A percentile compares a stretch with the other conserved stretches of the same genome.
Evolutionary conservation across 1,284 basidiomycete genomes (phyloP).

Genomic region (Sporisorium graminicola): DNA sequence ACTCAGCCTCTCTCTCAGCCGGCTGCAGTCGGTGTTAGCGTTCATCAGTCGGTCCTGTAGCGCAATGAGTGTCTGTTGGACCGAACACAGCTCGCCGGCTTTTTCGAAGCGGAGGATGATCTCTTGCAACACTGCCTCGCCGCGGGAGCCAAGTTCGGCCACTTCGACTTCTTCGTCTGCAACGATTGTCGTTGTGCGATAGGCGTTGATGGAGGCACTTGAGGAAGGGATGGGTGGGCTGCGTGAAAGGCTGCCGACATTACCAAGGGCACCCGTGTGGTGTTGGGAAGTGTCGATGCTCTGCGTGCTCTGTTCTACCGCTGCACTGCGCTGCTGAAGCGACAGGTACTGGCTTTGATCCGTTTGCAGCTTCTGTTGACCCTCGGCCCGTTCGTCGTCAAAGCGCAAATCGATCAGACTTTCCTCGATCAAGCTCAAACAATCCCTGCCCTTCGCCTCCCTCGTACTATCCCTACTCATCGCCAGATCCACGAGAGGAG

Average conservation of each 20-base stretch:
- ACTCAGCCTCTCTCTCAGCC: constrained; percentile 14
- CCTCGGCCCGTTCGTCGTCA: constrained; percentile 2
- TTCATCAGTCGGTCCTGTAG: constrained; percentile 20
- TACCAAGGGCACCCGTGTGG: constrained; percentile 4
- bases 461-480: not conserved
- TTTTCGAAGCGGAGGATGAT: constrained; percentile 16
- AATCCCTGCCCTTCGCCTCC: not conserved
- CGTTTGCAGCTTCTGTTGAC: not conserved
- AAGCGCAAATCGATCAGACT: constrained; percentile 30
- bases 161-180: not conserved
- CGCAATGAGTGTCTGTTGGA: constrained; percentile 25
- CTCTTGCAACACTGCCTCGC: constrained; percentile 2
- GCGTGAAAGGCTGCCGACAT: not conserved
- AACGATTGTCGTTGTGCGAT: not conserved
- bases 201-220: not conserved
- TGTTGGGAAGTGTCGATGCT: constrained; percentile 30
- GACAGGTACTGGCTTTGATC: not conserved
- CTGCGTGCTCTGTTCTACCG: not conserved
- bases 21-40: constrained; percentile 8
- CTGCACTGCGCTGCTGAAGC: not conserved
- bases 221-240: not conserved
- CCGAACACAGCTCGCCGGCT: constrained; percentile 23
- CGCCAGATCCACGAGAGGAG: constrained; percentile 6
- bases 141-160: not conserved
- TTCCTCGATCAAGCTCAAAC: constrained; percentile 18